Evolutionary conservation across 1,139 yeast species (phyloP).

Genomic region (Kodamaea ohmeri): DNA sequence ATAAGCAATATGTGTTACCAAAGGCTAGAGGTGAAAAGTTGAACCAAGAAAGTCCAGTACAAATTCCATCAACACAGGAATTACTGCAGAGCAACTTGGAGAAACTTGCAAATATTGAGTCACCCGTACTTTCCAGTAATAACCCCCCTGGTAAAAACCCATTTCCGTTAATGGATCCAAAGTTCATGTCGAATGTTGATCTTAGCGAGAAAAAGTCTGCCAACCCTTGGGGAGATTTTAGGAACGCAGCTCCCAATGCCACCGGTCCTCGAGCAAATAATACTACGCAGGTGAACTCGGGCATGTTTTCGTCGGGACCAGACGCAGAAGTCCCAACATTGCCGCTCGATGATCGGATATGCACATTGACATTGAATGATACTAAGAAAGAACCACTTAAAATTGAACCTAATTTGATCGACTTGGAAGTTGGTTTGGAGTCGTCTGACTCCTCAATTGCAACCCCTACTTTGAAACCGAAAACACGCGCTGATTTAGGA

Average conservation of each 20-base stretch:
- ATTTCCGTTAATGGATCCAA: slow-evolving; percentile 11
- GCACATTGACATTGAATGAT: slow-evolving; percentile 10
- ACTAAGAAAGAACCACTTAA: slow-evolving; percentile 4
- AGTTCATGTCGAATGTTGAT: slow-evolving; percentile 1
- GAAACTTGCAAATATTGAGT: slow-evolving; percentile 1
- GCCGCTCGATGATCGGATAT: slow-evolving; percentile 8
- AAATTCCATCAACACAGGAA: neutral
- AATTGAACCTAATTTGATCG: slow-evolving; percentile 30
- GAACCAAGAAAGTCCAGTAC: neutral
- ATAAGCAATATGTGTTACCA: neutral
- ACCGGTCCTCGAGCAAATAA: slow-evolving; percentile 3
- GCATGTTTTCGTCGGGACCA: neutral
- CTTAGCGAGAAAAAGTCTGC: slow-evolving; percentile 14
- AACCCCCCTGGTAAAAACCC: slow-evolving; percentile 11
- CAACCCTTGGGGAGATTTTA: slow-evolving; percentile 24
- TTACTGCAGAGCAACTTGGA: slow-evolving; percentile 3
- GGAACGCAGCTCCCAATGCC: neutral
- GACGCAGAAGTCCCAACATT: neutral
- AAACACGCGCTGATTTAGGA: slow-evolving; percentile 13
- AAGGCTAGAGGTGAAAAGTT: neutral
- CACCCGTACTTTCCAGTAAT: slow-evolving; percentile 5
- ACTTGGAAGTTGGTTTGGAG: slow-evolving; percentile 39
- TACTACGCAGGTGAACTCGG: neutral
- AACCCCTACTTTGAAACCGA: slow-evolving; percentile 23
- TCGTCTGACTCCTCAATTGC: slow-evolving; percentile 29